Base-by-base conservation (phyloP, 78 protist genomes). In the Diacronema lutheri region DNA sequence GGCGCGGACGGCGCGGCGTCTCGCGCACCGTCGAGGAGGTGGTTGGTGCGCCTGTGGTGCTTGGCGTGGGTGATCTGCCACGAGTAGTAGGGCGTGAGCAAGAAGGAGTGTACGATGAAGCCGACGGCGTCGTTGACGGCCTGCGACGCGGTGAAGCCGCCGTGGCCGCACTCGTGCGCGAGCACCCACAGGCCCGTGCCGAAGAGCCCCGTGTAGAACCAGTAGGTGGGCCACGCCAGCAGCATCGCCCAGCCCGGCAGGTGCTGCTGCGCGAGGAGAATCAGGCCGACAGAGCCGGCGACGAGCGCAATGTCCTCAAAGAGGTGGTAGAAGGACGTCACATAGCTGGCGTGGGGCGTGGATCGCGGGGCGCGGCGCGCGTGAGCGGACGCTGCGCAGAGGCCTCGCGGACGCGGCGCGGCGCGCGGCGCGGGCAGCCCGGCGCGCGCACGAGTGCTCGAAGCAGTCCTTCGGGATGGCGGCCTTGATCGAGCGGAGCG, bases 91-190 rank as follows among this genome's bases (percentile, higher is more conserved):
- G 97, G 97, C 10, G 91, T 92, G 64, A 89, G 85, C 7, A 94
- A 83, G 25, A 81, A 46, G 20, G 95, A 81, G 77, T 94, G 97
- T 20, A 90, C 60, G 38, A 93, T 29, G 79, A 73, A 82, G 57
- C 97, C 97, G 61, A 93, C 90, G 33, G 26, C 29, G 82, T 92
- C 93, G 85, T 94, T 93, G 35, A 93, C 82, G 41, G 7, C 0
- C 72, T 25, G 11, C 31, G 61, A 69, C 44, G 76, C 84, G 16
- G 90, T 50, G 89, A 94, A 94, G 84, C 85, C 95, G 12, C 81
- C 85, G 40, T 94, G 97, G 64, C 97, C 97, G 60, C 97, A 94
- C 85, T 94, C 97, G 74, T 94, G 97, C 55, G 88, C 97, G 26
- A 94, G 55, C 33, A 92, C 94, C 97, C 97, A 94, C 19, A 94